A percentile compares a stretch with the other conserved stretches of the same genome.
These are phyloP conservation scores for Diaporthe vexans DNA, from an alignment of 2,329 filamentous ascomycete genomes.

Conservation along the genomic window DNA sequence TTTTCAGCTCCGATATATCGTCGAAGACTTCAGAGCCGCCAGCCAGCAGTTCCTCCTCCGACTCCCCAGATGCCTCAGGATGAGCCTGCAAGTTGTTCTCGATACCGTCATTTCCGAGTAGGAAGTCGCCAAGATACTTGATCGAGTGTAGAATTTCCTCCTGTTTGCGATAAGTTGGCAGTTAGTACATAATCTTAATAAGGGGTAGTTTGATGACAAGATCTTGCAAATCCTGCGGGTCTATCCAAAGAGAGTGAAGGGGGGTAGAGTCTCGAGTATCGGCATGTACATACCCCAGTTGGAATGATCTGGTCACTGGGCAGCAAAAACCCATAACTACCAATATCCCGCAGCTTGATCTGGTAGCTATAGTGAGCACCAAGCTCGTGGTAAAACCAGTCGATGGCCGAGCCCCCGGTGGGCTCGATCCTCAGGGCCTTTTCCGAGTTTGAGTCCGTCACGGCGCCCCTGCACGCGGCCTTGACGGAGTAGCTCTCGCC, in stretches of 20 bases:
- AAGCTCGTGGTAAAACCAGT: conserved; percentile 95
- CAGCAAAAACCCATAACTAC: conserved; percentile 93
- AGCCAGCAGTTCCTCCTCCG: conserved; percentile 40
- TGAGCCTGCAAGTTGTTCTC: conserved; percentile 57
- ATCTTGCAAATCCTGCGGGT: not conserved
- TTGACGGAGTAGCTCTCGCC: conserved; percentile 83
- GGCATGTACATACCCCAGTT: conserved; percentile 73
- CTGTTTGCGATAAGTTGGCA: not conserved
- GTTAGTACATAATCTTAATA: not conserved
- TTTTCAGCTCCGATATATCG: conserved; percentile 40
- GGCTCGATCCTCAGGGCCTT: conserved; percentile 71
- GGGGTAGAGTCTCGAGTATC: too few relatives aligned
- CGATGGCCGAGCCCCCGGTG: conserved; percentile 87
- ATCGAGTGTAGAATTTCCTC: conserved; percentile 88
- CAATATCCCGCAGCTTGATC: conserved; percentile 92
- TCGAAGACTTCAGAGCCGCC: conserved; percentile 32
- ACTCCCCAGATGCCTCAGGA: conserved; percentile 45
- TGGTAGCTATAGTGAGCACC: conserved; percentile 89
- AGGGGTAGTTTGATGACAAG: not conserved
- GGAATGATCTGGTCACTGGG: conserved; percentile 90
- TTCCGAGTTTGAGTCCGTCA: conserved; percentile 52
- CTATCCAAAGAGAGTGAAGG: too few relatives aligned
- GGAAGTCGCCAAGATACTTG: conserved; percentile 85
- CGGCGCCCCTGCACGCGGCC: conserved; percentile 88
- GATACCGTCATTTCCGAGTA: conserved; percentile 78